These are phyloP conservation scores for Diaporthe aspalathi DNA, from an alignment of 2,329 filamentous ascomycete genomes.

Conservation along the genomic window DNA sequence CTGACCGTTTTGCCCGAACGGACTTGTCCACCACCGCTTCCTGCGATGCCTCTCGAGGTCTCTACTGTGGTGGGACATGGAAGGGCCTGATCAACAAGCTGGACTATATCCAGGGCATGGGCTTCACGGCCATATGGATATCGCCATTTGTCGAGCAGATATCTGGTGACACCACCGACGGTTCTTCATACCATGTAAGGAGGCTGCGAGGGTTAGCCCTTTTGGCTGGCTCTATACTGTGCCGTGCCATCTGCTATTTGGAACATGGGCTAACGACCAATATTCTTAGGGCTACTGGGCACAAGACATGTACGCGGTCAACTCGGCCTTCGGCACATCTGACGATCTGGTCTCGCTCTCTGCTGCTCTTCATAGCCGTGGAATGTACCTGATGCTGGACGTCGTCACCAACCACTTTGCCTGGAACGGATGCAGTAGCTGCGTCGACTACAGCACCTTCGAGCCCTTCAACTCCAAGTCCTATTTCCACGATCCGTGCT, in stretches of 20 bases:
- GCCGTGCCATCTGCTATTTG: not conserved
- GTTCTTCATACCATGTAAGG: slow-evolving; percentile 43
- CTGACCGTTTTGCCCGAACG: slow-evolving; percentile 55
- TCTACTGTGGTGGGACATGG: slow-evolving; percentile 63
- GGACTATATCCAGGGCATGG: slow-evolving; percentile 61
- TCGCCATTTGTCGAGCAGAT: slow-evolving; percentile 57
- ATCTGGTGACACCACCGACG: slow-evolving; percentile 53
- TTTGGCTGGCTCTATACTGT: not conserved
- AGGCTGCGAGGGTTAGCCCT: not conserved
- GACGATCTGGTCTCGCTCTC: slow-evolving; percentile 62
- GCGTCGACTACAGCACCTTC: slow-evolving; percentile 65
- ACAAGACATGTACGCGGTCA: slow-evolving; percentile 61
- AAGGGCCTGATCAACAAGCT: slow-evolving; percentile 58
- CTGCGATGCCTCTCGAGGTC: slow-evolving; percentile 46
- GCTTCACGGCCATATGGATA: slow-evolving; percentile 58
- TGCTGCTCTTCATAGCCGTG: slow-evolving; percentile 61
- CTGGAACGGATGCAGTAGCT: slow-evolving; percentile 58
- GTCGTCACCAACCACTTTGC: slow-evolving; percentile 68
- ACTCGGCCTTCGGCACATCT: slow-evolving; percentile 61
- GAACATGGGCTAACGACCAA: not conserved
- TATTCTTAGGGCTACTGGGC: slow-evolving; percentile 62
- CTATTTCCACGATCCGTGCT: slow-evolving; percentile 68
- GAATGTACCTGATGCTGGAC: slow-evolving; percentile 68
- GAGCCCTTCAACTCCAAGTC: slow-evolving; percentile 64
- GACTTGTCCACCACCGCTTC: slow-evolving; percentile 50